phyloP scores from a whole-genome alignment of 2,329 filamentous ascomycete species.

The Volutella citrinella region DNA sequence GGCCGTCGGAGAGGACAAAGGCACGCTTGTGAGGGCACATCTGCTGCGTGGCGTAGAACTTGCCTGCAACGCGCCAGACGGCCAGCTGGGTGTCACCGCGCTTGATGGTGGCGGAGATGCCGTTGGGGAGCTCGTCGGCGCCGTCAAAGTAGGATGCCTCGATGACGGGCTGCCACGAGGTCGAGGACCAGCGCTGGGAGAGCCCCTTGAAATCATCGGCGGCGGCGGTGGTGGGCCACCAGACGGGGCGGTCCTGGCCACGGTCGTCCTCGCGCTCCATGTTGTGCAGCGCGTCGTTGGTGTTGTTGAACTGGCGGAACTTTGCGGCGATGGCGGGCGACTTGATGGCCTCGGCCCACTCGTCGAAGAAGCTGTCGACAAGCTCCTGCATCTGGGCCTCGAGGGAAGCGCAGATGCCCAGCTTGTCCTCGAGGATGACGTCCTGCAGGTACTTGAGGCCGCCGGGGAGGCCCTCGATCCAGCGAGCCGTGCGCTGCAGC shows the following conservation, averaged over 20 bases:
- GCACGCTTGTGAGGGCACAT: constrained; percentile 94
- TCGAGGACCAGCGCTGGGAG: constrained; percentile 56
- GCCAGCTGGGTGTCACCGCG: constrained; percentile 86
- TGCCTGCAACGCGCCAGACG: constrained; percentile 77
- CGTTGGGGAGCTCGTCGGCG: constrained; percentile 62
- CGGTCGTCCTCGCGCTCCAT: constrained; percentile 72
- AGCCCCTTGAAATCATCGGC: constrained; percentile 70
- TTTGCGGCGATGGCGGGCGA: constrained; percentile 63
- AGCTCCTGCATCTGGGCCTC: constrained; percentile 87
- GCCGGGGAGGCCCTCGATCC: constrained; percentile 80
- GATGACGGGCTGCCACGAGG: constrained; percentile 77
- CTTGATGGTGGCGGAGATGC: constrained; percentile 75
- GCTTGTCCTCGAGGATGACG: constrained; percentile 80
- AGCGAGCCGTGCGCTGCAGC: constrained; percentile 82
- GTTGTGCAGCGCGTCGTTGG: constrained; percentile 63
- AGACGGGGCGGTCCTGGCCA: constrained; percentile 68
- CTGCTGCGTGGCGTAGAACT: constrained; percentile 83
- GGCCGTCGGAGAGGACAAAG: constrained; percentile 82
- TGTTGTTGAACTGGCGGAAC: constrained; percentile 86
- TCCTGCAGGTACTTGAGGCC: constrained; percentile 80
- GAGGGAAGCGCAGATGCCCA: constrained; percentile 79
- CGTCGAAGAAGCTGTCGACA: constrained; percentile 81
- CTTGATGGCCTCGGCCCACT: constrained; percentile 82
- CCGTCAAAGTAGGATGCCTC: constrained; percentile 65
- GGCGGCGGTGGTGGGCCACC: constrained; percentile 70